Percentiles rank a stretch among this genome's conserved stretches.
Conservation (phyloP, 495 filamentous ascomycete genomes). For the Xylaria sp. region DNA sequence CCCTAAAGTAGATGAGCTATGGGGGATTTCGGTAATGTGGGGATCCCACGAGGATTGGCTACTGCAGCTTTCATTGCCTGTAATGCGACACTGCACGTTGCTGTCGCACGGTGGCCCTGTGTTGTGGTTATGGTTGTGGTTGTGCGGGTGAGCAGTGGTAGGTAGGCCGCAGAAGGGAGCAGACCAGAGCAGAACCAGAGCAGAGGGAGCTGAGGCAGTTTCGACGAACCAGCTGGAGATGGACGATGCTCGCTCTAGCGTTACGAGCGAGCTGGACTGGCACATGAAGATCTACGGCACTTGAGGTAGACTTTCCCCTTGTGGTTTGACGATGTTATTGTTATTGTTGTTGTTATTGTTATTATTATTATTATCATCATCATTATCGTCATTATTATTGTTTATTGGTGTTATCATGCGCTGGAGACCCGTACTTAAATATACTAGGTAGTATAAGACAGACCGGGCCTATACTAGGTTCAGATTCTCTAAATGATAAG, state of each 20-base stretch:
- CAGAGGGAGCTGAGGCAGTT: slow-evolving; percentile 7
- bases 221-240: not conserved
- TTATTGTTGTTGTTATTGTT: not conserved
- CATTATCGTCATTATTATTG: no score
- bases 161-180: no score
- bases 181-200: no score
- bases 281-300: slow-evolving; percentile 23
- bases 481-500: not conserved
- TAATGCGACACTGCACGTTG: slow-evolving; percentile 17
- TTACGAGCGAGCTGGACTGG: slow-evolving; percentile 18
- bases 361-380: no score
- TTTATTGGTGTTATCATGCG: no score
- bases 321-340: not conserved
- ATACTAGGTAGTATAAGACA: no score
- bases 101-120: slow-evolving; percentile 3
- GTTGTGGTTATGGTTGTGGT: no score
- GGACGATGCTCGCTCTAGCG: slow-evolving; percentile 4
- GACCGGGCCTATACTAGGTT: not conserved
- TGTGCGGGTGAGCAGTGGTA: not conserved
- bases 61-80: slow-evolving; percentile 7
- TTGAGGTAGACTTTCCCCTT: not conserved
- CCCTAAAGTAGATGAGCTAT: slow-evolving; percentile 21
- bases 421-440: not conserved
- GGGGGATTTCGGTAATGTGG: slow-evolving; percentile 25
- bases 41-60: slow-evolving; percentile 23